Conservation (phyloP, 768 basidiomycete species). For the Rhodotorula paludigena region DNA sequence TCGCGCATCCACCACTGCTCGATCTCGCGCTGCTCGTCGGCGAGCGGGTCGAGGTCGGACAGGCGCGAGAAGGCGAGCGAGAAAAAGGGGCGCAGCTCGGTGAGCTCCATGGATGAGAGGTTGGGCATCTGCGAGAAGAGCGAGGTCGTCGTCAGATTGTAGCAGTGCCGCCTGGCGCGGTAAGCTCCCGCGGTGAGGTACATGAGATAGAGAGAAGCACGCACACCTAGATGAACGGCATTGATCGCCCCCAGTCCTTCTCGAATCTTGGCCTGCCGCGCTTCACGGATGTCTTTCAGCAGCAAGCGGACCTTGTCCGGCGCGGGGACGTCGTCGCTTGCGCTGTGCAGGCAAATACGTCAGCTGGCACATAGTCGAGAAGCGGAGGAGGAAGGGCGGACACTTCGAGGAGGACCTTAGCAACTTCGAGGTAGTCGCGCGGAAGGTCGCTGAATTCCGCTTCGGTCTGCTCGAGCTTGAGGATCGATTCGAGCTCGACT, state of each 20-base stretch:
- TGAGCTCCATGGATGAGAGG: slow-evolving; percentile 83
- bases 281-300: slow-evolving; percentile 91
- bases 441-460: slow-evolving; percentile 73
- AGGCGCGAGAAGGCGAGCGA: slow-evolving; percentile 59
- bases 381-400: slow-evolving; percentile 49
- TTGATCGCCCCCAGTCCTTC: slow-evolving; percentile 75
- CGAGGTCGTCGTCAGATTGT: no score
- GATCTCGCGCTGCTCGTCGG: slow-evolving; percentile 5
- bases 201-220: slow-evolving; percentile 41
- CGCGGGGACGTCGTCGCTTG: slow-evolving; percentile 79
- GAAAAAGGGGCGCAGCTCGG: slow-evolving; percentile 87
- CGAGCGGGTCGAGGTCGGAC: slow-evolving; percentile 28
- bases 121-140: slow-evolving; percentile 64
- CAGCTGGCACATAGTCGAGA: not conserved
- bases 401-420: slow-evolving; percentile 90
- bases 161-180: no score
- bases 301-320: slow-evolving; percentile 77
- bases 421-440: slow-evolving; percentile 81
- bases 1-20: slow-evolving; percentile 24
- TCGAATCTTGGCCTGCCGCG: slow-evolving; percentile 86
- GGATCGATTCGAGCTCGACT: slow-evolving; percentile 76
- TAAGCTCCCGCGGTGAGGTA: not conserved
- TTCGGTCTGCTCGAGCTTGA: slow-evolving; percentile 68
- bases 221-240: slow-evolving; percentile 71
- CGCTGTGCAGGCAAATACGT: slow-evolving; percentile 52